These are phyloP conservation scores for Parafenestella ontariensis DNA, from an alignment of 2,329 filamentous ascomycete genomes.

Conservation along the genomic window DNA sequence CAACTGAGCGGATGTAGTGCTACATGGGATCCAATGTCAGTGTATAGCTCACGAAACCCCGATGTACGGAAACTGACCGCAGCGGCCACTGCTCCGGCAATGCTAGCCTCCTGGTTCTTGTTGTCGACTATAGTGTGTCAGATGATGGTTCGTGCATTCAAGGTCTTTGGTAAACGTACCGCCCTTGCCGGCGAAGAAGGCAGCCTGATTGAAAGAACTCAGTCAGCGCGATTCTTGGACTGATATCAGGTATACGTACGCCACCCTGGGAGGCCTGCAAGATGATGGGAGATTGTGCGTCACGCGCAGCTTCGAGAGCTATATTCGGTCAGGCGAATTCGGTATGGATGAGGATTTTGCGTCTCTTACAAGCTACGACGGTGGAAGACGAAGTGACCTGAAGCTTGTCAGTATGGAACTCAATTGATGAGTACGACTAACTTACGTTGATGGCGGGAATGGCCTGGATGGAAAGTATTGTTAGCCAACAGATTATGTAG, in stretches of 20 bases:
- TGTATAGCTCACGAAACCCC: neutral
- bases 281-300: constrained; percentile 89
- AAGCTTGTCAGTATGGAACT: constrained; percentile 7
- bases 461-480: constrained; percentile 43
- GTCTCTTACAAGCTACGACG: constrained; percentile 61
- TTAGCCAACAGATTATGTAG: neutral
- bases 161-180: constrained; percentile 22
- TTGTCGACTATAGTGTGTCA: constrained; percentile 28
- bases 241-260: constrained; percentile 6
- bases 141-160: neutral
- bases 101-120: constrained; percentile 80
- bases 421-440: neutral
- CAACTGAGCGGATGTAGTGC: constrained; percentile 89
- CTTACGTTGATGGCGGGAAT: constrained; percentile 47
- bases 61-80: constrained; percentile 67
- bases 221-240: neutral
- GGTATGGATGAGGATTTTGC: neutral
- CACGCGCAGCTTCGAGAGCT: constrained; percentile 91
- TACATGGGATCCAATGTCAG: constrained; percentile 44
- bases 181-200: constrained; percentile 75
- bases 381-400: constrained; percentile 92
- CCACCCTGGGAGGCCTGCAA: constrained; percentile 88
- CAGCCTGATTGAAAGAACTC: constrained; percentile 17
- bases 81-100: constrained; percentile 80
- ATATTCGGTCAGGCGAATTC: constrained; percentile 49